Base-by-base conservation (phyloP, 2,329 filamentous ascomycete species). In the Venturia asperata region DNA sequence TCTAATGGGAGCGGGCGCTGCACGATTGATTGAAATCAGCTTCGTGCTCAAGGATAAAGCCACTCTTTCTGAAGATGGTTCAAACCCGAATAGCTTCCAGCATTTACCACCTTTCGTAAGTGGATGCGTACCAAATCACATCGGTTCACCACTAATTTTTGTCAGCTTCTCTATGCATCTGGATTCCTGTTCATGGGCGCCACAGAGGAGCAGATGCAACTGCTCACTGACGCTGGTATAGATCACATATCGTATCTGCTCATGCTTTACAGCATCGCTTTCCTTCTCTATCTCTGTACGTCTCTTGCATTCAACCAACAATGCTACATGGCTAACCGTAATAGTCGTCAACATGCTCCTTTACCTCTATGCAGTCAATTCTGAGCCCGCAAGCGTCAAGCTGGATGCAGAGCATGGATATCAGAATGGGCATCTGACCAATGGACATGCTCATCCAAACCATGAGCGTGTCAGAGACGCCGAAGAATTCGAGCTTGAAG, bases 121-220 rank as follows among this genome's bases (percentile, higher is more conserved):
- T 85, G 21, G 1, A 15, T 42, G 1, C 21, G 34, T 21, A 15
- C 39, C 5, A 24, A 6, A 15, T 13, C 21, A 10, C 24, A 27
- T 34, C 17, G 39, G 27, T 30, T 4, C 37, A 66, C 41, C 49
- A 21, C 63, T 47, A 66, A 43, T 41, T 9, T 27, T 10, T 13
- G 7, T 6, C 55, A 95, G 92, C 83, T 97, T 49, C 84, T 99
- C 37, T 96, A 90, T 72, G 92, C 92, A 6, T 89, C 92, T 3
- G 94, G 94, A 1, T 96, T 97, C 78, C 82, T 99, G 49, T 99
- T 99, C 79, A 96, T 97, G 92, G 90, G 91, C 41, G 93, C 94
- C 19, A 97, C 92, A 0, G 94, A 97, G 75, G 92, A 99, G 78
- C 94, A 97, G 77, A 96, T 97, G 90, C 72, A 81, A 27, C 80